These are phyloP conservation scores for Umbelopsis sp. DNA, from an alignment of 371 early-diverging fungal species.

Conservation along the genomic window DNA sequence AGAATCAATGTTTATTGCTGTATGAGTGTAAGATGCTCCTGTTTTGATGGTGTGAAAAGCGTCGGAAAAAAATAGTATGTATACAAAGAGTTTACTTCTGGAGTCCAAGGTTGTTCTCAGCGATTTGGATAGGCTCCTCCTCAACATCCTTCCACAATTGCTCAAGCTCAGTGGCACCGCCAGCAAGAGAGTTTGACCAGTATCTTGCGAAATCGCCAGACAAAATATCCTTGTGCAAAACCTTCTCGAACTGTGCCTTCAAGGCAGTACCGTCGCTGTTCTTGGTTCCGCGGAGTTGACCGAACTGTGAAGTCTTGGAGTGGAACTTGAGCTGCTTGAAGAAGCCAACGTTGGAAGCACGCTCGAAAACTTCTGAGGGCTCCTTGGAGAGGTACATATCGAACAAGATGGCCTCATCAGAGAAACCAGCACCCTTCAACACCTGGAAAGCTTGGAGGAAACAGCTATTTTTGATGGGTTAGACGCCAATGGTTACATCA, in stretches of 20 bases:
- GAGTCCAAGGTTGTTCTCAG: conserved; percentile 30
- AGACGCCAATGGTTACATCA: neutral
- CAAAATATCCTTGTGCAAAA: conserved; percentile 33
- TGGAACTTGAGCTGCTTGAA: conserved; percentile 36
- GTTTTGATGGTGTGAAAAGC: neutral
- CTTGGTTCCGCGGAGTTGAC: conserved; percentile 38
- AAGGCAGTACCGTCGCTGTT: conserved; percentile 27
- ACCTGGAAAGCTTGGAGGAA: conserved; percentile 32
- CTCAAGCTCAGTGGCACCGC: conserved; percentile 27
- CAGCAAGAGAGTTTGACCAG: conserved; percentile 30
- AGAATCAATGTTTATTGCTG: too few relatives aligned
- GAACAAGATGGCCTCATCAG: conserved; percentile 34
- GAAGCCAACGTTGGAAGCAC: conserved; percentile 34
- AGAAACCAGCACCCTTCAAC: conserved; percentile 33
- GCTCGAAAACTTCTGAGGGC: conserved; percentile 34
- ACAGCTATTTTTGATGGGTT: conserved; percentile 5
- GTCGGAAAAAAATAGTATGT: neutral
- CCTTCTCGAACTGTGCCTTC: conserved; percentile 30
- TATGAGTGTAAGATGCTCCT: neutral
- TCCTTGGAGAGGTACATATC: conserved; percentile 38
- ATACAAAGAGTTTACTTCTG: conserved; percentile 22
- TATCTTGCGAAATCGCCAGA: conserved; percentile 34
- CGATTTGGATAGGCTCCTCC: conserved; percentile 27
- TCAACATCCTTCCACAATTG: conserved; percentile 32
- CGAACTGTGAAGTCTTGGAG: conserved; percentile 35